Base-by-base conservation (phyloP, 1,284 basidiomycete species). In the Tetrapyrgos nigripes region DNA sequence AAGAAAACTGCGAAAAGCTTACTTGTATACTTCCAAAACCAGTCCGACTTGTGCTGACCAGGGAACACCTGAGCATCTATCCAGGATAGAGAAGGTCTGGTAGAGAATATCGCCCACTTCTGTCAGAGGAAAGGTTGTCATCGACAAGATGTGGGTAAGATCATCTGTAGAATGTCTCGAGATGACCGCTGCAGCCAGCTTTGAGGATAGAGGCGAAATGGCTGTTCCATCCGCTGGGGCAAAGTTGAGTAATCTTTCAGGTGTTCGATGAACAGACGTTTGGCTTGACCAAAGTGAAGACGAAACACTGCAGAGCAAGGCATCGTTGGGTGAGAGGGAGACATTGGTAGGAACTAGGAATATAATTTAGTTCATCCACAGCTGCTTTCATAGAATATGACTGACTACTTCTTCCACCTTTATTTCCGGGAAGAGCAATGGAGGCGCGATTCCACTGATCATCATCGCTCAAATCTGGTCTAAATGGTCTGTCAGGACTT, bases 21-120 rank as follows among this genome's bases (percentile, higher is more conserved):
- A 85, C 85, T 75, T 76, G 65, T 88, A 89, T 17, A 87, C 70
- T 63, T 88, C 87, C 21, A 85, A 75, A 2, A 78, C 77, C 19
- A 83, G 69, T 1, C 87, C 86, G 27, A 89, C 68, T 52, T 85
- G 81, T 62, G 75, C 73, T 3, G 74, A 77, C 52, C 71, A 77
- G 48, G 72, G 60, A 14, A 76, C 77, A 48, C 73, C 73, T 29
- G 74, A 69, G 40, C 70, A 62, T 31, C 68, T 66, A 58, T 83
- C 81, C 53, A 84, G 69, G 8, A 81, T 69, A 3, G 70, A 61
- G 58, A 83, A 73, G 1, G 79, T 68, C 27, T 78, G 76, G 60
- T 73, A 76, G 44, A 89, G 62, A 9, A 78, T 76, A 43, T 81
- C 76, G 23, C 73, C 67, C 8, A 81, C 70, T 19, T 78, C 76